These are phyloP conservation scores for Biancaea sappan DNA, from an alignment of 306 rosid species.

Conservation along the genomic window DNA sequence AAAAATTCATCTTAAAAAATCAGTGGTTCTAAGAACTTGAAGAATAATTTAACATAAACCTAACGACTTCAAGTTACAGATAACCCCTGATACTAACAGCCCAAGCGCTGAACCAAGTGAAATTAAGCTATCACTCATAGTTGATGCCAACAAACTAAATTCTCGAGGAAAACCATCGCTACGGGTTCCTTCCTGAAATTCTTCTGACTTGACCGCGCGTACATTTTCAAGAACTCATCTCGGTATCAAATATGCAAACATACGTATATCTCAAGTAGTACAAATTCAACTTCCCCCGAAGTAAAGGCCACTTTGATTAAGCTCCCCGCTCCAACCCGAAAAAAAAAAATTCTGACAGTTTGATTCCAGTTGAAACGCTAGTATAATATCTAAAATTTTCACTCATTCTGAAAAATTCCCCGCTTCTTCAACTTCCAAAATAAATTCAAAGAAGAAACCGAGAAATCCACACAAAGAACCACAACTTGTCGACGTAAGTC, in stretches of 20 bases:
- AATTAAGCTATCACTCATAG: neutral
- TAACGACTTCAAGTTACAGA: neutral
- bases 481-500: neutral
- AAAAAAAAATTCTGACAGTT: neutral
- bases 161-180: neutral
- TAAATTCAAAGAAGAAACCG: neutral
- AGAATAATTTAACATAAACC: neutral
- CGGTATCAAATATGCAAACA: too few species aligned
- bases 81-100: neutral
- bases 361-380: conserved; percentile 20
- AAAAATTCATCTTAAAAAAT: neutral
- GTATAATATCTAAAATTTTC: neutral
- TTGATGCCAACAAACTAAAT: neutral
- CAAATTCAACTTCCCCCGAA: neutral
- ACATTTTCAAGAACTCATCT: neutral
- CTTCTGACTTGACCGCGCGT: neutral
- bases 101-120: neutral
- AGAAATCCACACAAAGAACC: neutral
- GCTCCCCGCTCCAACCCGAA: neutral
- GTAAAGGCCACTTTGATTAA: neutral
- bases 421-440: conserved; percentile 1
- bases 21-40: conserved; percentile 12
- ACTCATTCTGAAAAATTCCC: conserved; percentile 2
- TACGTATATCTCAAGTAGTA: neutral
- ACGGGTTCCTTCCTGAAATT: neutral